Evolutionary conservation across 805 yeast species (phyloP).

Genomic region (Blastobotrys chiropterorum): DNA sequence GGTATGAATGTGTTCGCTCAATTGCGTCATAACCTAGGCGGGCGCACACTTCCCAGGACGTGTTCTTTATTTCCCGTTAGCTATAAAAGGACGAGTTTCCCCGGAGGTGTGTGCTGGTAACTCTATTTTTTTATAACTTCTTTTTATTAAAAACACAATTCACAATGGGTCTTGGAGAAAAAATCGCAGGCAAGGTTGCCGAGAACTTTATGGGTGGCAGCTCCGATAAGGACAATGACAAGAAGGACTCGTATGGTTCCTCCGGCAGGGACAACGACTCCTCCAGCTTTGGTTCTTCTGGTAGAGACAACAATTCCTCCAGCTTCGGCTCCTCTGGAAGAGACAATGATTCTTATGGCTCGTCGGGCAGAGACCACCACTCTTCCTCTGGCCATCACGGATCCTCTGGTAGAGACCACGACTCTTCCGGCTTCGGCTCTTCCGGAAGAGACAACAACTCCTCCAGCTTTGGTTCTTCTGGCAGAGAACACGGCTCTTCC

Average conservation of each 20-base stretch:
- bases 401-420: constrained; percentile 10
- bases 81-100: neutral
- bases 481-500: constrained; percentile 29
- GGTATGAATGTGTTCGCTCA: neutral
- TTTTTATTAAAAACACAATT: no score
- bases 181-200: constrained; percentile 13
- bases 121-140: no score
- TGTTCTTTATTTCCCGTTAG: no score
- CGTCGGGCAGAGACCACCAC: constrained; percentile 14
- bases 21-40: constrained; percentile 1
- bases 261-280: neutral
- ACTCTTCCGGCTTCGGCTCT: constrained; percentile 27
- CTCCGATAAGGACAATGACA: neutral
- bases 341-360: constrained; percentile 24
- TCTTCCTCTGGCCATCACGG: neutral
- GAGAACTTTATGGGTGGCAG: neutral
- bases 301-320: constrained; percentile 9
- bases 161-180: constrained; percentile 21
- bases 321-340: constrained; percentile 18
- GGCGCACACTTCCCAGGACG: no score
- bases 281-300: constrained; percentile 5
- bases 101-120: no score
- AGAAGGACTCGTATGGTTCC: neutral
- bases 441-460: constrained; percentile 18
- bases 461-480: constrained; percentile 21